These are phyloP conservation scores for Cephalotrichum gorgonifer DNA, from an alignment of 2,329 filamentous ascomycete species.

Conservation along the genomic window DNA sequence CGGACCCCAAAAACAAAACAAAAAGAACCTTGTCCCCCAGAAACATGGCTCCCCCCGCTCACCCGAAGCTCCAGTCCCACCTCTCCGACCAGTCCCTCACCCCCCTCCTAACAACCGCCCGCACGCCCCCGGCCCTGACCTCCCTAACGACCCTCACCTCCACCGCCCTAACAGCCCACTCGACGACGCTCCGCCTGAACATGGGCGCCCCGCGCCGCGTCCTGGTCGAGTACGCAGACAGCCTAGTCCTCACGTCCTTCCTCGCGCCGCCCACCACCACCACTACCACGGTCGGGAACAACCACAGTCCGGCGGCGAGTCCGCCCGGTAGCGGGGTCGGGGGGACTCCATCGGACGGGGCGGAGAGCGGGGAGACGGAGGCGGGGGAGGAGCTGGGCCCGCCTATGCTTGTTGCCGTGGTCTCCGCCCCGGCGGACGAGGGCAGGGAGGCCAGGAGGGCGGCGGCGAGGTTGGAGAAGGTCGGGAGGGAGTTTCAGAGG, in stretches of 20 bases:
- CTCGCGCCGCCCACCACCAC: conserved; percentile 4
- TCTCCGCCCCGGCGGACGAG: conserved; percentile 40
- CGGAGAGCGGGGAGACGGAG: neutral
- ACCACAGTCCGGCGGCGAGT: too few species aligned
- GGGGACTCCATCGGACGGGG: too few species aligned
- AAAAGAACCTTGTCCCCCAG: conserved; percentile 20
- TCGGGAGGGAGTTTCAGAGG: conserved; percentile 43
- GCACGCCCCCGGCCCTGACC: conserved; percentile 29
- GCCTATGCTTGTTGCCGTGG: conserved; percentile 43
- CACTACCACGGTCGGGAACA: too few species aligned
- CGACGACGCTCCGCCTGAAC: conserved; percentile 39
- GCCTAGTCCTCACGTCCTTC: conserved; percentile 29
- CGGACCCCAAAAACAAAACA: conserved; percentile 13
- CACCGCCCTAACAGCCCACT: conserved; percentile 41
- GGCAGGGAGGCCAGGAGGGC: conserved; percentile 41
- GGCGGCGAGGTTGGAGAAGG: conserved; percentile 39
- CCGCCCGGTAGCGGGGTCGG: too few species aligned
- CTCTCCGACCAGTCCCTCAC: conserved; percentile 46
- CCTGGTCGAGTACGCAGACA: conserved; percentile 43
- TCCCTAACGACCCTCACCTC: conserved; percentile 42
- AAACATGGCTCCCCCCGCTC: conserved; percentile 30
- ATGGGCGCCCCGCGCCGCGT: conserved; percentile 45
- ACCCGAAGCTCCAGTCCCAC: conserved; percentile 39
- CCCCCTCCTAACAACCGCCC: conserved; percentile 45
- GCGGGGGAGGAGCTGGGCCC: conserved; percentile 12